These are phyloP conservation scores for Ascochyta fabae DNA, from an alignment of 2,329 filamentous ascomycete species.

Conservation along the genomic window DNA sequence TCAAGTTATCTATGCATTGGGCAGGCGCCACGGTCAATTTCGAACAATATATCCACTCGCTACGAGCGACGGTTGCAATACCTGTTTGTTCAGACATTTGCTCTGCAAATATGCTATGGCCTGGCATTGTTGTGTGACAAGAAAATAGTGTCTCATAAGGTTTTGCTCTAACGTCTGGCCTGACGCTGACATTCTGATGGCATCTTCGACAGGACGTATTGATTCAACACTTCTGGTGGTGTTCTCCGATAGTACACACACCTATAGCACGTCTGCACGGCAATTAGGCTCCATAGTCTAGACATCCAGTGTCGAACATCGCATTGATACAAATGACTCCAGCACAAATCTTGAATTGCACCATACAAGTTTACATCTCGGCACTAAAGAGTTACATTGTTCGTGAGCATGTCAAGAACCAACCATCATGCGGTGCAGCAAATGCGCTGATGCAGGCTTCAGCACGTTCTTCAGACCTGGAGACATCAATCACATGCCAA, in stretches of 20 bases:
- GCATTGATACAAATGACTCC: too few species aligned
- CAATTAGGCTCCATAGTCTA: too few species aligned
- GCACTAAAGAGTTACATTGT: not conserved
- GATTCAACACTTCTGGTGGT: too few species aligned
- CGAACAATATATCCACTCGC: slow-evolving; percentile 23
- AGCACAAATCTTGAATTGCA: too few species aligned
- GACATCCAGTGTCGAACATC: too few species aligned
- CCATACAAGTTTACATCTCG: not conserved
- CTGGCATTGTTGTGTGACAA: not conserved
- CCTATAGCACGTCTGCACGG: too few species aligned
- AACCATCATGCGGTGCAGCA: not conserved
- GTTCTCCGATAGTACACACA: too few species aligned
- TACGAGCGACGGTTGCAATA: slow-evolving; percentile 7
- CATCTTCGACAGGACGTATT: too few species aligned
- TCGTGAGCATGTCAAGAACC: not conserved
- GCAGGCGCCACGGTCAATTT: slow-evolving; percentile 33
- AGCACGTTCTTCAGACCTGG: not conserved
- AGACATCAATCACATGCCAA: slow-evolving; percentile 12
- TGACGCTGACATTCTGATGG: too few species aligned
- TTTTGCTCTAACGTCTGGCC: not conserved
- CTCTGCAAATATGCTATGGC: not conserved
- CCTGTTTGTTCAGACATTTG: not conserved
- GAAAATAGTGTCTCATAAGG: not conserved
- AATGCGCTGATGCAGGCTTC: not conserved
- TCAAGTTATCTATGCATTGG: slow-evolving; percentile 37